Evolutionary conservation across 306 rosid genomes (phyloP).

Genomic region (Sicyos edulis): DNA sequence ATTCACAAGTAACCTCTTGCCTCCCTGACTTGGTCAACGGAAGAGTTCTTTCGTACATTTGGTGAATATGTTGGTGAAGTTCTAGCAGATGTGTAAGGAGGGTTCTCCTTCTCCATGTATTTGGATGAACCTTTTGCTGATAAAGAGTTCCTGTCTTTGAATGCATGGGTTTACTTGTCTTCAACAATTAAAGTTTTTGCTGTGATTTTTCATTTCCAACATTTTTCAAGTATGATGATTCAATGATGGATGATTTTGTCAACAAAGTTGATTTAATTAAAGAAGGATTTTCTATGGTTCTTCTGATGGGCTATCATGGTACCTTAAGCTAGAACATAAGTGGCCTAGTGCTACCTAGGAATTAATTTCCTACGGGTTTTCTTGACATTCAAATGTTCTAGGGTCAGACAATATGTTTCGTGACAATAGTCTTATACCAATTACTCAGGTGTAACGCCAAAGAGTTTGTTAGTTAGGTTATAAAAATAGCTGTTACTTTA

Average conservation of each 20-base stretch:
- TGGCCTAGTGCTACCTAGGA: no score
- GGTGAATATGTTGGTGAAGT: not conserved
- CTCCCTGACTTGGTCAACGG: not conserved
- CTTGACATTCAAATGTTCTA: no score
- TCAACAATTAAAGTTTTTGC: not conserved
- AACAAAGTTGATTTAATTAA: not conserved
- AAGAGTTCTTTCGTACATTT: not conserved
- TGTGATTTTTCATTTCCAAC: not conserved
- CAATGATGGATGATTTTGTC: not conserved
- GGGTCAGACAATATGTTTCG: no score
- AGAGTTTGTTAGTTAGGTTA: no score
- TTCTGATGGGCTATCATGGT: not conserved
- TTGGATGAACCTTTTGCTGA: not conserved
- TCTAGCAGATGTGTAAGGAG: not conserved
- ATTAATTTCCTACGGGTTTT: no score
- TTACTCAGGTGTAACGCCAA: no score
- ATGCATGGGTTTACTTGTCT: not conserved
- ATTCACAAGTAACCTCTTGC: not conserved
- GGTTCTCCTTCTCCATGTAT: conserved; percentile 13
- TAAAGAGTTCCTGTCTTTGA: not conserved
- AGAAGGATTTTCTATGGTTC: not conserved
- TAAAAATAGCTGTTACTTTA: no score
- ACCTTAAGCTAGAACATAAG: not conserved
- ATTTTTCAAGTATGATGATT: not conserved
- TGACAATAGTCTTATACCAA: no score